Evolutionary conservation across 305 asterid species (phyloP).

Genomic region (Solanum chacoense): DNA sequence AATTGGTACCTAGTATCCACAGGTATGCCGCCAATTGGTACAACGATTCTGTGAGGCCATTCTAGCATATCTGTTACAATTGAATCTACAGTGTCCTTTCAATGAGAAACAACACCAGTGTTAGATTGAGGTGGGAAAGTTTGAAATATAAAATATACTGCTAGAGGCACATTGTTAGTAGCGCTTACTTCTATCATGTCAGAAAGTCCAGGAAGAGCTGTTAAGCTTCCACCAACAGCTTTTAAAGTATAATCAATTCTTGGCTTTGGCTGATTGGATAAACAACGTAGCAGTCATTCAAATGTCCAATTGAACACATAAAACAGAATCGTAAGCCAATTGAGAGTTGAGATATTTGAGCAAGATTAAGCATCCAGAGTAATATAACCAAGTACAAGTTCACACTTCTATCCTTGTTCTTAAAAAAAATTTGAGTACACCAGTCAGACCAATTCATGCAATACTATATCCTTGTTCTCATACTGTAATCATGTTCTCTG

Average conservation of each 20-base stretch:
- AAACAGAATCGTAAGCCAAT: neutral
- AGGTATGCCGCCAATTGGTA: slow-evolving; percentile 88
- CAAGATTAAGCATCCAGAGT: neutral
- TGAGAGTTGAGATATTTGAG: neutral
- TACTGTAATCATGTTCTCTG: neutral
- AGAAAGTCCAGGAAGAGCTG: slow-evolving; percentile 91
- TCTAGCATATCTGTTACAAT: slow-evolving; percentile 86
- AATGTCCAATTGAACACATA: neutral
- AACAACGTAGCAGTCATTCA: slow-evolving; percentile 6
- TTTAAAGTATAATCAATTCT: slow-evolving; percentile 84
- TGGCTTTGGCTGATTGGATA: slow-evolving; percentile 74
- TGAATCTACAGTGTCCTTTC: slow-evolving; percentile 75
- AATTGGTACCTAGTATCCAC: slow-evolving; percentile 54
- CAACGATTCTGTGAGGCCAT: slow-evolving; percentile 99
- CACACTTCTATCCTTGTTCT: neutral
- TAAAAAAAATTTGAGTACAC: neutral
- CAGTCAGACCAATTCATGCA: neutral
- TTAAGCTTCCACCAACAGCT: slow-evolving; percentile 97
- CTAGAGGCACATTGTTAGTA: slow-evolving; percentile 2
- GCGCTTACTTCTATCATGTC: slow-evolving; percentile 94
- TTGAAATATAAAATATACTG: neutral
- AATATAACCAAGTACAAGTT: neutral
- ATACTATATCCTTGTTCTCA: neutral
- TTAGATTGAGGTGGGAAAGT: neutral
- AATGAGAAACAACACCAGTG: slow-evolving; percentile 5